phyloP scores from a whole-genome alignment of 75 land plant species.

The Pinus albicaulis region DNA sequence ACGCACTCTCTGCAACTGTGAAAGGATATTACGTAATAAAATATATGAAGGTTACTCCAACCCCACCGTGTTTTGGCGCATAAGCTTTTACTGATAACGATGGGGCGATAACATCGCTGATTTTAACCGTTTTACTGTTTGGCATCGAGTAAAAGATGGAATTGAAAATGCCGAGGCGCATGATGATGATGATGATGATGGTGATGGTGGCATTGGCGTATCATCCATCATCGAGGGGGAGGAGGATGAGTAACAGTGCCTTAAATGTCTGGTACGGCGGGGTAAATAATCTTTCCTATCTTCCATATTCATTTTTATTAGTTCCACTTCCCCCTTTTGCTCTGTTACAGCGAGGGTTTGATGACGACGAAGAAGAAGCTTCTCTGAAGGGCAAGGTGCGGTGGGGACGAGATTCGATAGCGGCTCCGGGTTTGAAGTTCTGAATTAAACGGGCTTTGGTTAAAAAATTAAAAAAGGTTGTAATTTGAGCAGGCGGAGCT shows the following conservation, averaged over 20 bases:
- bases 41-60: not conserved
- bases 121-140: not conserved
- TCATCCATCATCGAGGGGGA: not conserved
- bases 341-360: conserved; percentile 4
- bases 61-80: not conserved
- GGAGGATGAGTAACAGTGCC: not conserved
- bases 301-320: not conserved
- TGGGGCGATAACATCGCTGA: not conserved
- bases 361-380: conserved; percentile 1
- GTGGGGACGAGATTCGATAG: not conserved
- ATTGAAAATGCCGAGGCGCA: no score
- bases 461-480: not conserved
- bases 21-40: not conserved
- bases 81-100: not conserved
- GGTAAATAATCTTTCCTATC: not conserved
- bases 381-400: no score
- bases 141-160: not conserved
- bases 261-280: not conserved
- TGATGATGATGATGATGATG: not conserved
- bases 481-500: not conserved
- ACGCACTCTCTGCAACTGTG: conserved; percentile 2
- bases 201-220: not conserved
- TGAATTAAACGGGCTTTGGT: not conserved
- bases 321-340: not conserved
- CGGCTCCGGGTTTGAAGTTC: not conserved